Evolutionary conservation across 2,329 filamentous ascomycete species (phyloP).

Genomic region (Thermothelomyces thermophilus): DNA sequence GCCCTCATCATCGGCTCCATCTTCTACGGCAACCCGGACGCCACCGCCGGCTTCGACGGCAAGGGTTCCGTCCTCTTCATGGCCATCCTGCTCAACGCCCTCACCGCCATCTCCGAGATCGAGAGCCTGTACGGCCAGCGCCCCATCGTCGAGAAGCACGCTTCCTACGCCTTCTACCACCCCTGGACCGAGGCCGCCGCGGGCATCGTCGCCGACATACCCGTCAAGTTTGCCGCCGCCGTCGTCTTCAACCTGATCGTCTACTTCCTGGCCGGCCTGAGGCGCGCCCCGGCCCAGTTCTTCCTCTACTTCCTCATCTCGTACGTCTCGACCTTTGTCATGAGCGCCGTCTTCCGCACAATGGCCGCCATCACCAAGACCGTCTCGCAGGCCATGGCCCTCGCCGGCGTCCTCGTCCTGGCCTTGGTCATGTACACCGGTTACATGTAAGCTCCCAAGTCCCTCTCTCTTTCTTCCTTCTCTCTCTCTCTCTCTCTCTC

Average conservation of each 20-base stretch:
- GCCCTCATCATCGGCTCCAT: slow-evolving; percentile 59
- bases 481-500: neutral
- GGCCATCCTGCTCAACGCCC: slow-evolving; percentile 37
- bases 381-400: slow-evolving; percentile 49
- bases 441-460: slow-evolving; percentile 42
- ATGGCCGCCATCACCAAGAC: slow-evolving; percentile 66
- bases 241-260: slow-evolving; percentile 49
- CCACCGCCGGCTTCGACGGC: slow-evolving; percentile 53
- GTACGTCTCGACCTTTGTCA: slow-evolving; percentile 61
- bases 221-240: slow-evolving; percentile 48
- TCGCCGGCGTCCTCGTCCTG: slow-evolving; percentile 49
- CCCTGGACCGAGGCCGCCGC: slow-evolving; percentile 48
- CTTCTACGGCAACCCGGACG: slow-evolving; percentile 54
- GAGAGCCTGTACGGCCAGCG: slow-evolving; percentile 35
- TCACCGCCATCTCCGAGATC: slow-evolving; percentile 24
- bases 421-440: slow-evolving; percentile 56
- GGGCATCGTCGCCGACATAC: slow-evolving; percentile 48
- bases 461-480: no score
- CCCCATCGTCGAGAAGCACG: slow-evolving; percentile 44
- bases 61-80: slow-evolving; percentile 31
- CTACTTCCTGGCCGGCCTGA: slow-evolving; percentile 50
- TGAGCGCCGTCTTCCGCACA: slow-evolving; percentile 70
- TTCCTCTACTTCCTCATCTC: slow-evolving; percentile 71
- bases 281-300: slow-evolving; percentile 58
- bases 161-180: slow-evolving; percentile 45